Evolutionary conservation across 441 rosid species (phyloP).

Genomic region (Kokia cookei): DNA sequence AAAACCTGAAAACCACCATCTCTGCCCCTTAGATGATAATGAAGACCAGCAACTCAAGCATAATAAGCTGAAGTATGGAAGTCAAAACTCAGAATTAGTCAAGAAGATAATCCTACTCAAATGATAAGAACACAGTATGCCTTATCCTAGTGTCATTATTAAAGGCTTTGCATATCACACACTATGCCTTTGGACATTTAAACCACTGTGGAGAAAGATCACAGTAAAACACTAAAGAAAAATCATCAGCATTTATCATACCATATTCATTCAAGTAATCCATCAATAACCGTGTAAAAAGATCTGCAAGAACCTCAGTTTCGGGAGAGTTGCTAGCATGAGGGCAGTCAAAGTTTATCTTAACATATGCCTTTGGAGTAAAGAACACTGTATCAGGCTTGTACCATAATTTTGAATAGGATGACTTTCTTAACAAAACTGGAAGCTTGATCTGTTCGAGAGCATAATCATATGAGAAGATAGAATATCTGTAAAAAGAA

Average conservation of each 20-base stretch:
- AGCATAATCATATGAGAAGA: slow-evolving; percentile 7
- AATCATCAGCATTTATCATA: slow-evolving; percentile 16
- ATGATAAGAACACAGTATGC: background rate
- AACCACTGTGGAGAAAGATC: background rate
- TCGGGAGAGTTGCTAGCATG: slow-evolving; percentile 60
- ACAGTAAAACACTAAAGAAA: background rate
- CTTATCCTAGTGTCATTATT: background rate
- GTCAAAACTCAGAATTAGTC: background rate
- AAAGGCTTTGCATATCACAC: background rate
- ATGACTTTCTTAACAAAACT: slow-evolving; percentile 54
- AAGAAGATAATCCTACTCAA: slow-evolving; percentile 2
- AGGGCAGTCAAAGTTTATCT: slow-evolving; percentile 76
- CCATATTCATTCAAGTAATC: slow-evolving; percentile 95
- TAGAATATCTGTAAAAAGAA: background rate
- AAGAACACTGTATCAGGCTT: slow-evolving; percentile 81
- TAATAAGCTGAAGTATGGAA: slow-evolving; percentile 55
- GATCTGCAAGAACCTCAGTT: slow-evolving; percentile 52
- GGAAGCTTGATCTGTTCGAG: slow-evolving; percentile 52
- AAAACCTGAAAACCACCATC: slow-evolving; percentile 64
- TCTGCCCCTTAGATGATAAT: slow-evolving; percentile 39
- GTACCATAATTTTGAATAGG: slow-evolving; percentile 71
- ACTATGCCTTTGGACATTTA: too few relatives aligned
- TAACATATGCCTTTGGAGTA: slow-evolving; percentile 72
- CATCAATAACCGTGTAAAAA: slow-evolving; percentile 61
- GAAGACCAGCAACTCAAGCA: slow-evolving; percentile 82